Conservation (phyloP, 2,329 filamentous ascomycete genomes). For the Bipolaris zeicola region DNA sequence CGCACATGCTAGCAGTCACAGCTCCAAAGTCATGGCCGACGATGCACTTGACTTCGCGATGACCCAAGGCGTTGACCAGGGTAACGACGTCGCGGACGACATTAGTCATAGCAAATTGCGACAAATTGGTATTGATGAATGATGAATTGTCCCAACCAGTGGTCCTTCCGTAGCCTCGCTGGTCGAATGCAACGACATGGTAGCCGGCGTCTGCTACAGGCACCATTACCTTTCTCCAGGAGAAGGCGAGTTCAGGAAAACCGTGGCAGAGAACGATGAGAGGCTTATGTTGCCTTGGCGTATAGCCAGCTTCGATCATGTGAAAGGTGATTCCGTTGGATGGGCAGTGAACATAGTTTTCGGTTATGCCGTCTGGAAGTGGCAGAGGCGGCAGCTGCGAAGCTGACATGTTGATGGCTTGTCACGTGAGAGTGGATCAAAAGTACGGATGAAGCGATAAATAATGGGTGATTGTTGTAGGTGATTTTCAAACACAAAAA, state of each 20-base stretch:
- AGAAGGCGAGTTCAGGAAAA: slow-evolving; percentile 71
- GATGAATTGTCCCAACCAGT: slow-evolving; percentile 62
- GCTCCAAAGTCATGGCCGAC: slow-evolving; percentile 72
- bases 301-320: slow-evolving; percentile 60
- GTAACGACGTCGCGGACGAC: slow-evolving; percentile 67
- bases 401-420: neutral
- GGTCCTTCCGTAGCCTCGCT: slow-evolving; percentile 71
- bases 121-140: slow-evolving; percentile 61
- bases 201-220: slow-evolving; percentile 65
- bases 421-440: neutral
- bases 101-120: slow-evolving; percentile 62
- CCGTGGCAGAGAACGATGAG: slow-evolving; percentile 69
- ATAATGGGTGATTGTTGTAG: neutral
- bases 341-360: slow-evolving; percentile 62
- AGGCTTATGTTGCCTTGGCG: slow-evolving; percentile 51
- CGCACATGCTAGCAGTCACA: slow-evolving; percentile 63
- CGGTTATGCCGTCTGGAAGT: slow-evolving; percentile 61
- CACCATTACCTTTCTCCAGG: slow-evolving; percentile 69
- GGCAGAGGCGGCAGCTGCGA: slow-evolving; percentile 52
- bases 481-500: neutral
- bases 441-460: neutral
- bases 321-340: slow-evolving; percentile 66
- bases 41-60: slow-evolving; percentile 62
- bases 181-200: slow-evolving; percentile 70
- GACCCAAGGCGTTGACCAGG: slow-evolving; percentile 66